phyloP scores from a whole-genome alignment of 1,284 basidiomycete species.

The Cryptococcus sp. region DNA sequence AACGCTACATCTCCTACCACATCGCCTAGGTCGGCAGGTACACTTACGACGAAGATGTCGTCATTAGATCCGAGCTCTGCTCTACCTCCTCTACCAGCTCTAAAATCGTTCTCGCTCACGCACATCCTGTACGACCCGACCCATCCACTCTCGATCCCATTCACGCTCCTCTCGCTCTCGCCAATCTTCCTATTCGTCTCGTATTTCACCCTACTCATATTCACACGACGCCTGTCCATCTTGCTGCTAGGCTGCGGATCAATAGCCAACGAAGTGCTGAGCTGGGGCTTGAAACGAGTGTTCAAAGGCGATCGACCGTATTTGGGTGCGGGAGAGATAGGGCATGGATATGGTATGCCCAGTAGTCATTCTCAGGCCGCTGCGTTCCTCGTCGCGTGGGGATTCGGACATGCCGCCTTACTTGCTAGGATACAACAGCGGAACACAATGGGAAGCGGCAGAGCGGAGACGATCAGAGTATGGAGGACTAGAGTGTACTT shows the following conservation, averaged over 20 bases:
- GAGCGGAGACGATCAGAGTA: constrained; percentile 13
- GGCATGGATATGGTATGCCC: constrained; percentile 51
- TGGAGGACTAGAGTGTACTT: constrained; percentile 34
- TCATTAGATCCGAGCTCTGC: constrained; percentile 21
- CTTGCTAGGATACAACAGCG: constrained; percentile 11
- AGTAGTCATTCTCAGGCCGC: constrained; percentile 51
- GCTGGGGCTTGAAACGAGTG: constrained; percentile 37
- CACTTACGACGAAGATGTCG: constrained; percentile 6
- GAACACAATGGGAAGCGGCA: not conserved
- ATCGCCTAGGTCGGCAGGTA: too few species aligned
- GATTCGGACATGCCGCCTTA: constrained; percentile 35
- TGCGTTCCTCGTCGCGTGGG: constrained; percentile 47
- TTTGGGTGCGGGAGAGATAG: constrained; percentile 34
- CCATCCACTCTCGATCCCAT: constrained; percentile 43
- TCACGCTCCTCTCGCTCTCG: constrained; percentile 49
- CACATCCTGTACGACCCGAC: constrained; percentile 48
- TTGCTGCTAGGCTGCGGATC: constrained; percentile 40
- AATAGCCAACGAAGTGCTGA: constrained; percentile 44
- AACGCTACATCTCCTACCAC: too few species aligned
- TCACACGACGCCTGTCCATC: constrained; percentile 43
- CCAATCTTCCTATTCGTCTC: constrained; percentile 54
- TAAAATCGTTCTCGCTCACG: constrained; percentile 48
- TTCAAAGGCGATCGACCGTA: constrained; percentile 40
- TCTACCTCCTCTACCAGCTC: constrained; percentile 23
- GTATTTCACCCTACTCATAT: constrained; percentile 49